Conservation (phyloP, 2,329 filamentous ascomycete species). For the Cladosporium sp. region DNA sequence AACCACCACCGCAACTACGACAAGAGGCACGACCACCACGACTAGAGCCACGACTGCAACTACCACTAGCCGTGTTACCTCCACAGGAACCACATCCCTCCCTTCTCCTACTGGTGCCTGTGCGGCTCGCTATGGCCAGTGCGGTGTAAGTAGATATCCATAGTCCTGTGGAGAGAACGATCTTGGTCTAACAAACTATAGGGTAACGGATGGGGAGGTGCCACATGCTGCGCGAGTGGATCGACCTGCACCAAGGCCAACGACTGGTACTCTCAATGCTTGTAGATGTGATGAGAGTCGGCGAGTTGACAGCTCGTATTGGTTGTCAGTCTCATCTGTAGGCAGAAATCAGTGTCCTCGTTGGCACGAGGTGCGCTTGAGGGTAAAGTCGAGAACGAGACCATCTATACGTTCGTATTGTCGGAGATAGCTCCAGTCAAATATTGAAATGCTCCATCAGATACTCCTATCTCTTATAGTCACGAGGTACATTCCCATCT, state of each 20-base stretch:
- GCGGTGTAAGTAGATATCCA: constrained; percentile 4
- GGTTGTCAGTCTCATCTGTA: too few species aligned
- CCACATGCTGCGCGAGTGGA: constrained; percentile 34
- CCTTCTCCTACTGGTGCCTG: constrained; percentile 5
- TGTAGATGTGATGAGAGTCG: constrained; percentile 1
- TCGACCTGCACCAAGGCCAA: constrained; percentile 31
- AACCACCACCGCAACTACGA: constrained; percentile 22
- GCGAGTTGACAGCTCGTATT: neutral
- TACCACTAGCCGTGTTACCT: neutral
- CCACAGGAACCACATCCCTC: neutral
- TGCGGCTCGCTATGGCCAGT: constrained; percentile 12
- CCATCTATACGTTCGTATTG: neutral
- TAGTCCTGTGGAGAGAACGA: neutral
- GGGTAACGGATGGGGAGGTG: constrained; percentile 34
- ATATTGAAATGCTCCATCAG: neutral
- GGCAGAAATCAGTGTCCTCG: neutral
- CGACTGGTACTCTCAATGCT: constrained; percentile 37
- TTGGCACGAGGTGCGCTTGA: neutral
- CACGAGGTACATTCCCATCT: neutral
- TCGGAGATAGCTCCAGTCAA: neutral
- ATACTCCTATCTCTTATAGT: neutral
- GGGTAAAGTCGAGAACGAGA: neutral
- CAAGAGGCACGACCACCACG: constrained; percentile 10
- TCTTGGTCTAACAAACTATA: neutral
- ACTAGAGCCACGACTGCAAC: neutral